phyloP scores from a whole-genome alignment of 129 eudicot species.

The Pittosporum tobira region DNA sequence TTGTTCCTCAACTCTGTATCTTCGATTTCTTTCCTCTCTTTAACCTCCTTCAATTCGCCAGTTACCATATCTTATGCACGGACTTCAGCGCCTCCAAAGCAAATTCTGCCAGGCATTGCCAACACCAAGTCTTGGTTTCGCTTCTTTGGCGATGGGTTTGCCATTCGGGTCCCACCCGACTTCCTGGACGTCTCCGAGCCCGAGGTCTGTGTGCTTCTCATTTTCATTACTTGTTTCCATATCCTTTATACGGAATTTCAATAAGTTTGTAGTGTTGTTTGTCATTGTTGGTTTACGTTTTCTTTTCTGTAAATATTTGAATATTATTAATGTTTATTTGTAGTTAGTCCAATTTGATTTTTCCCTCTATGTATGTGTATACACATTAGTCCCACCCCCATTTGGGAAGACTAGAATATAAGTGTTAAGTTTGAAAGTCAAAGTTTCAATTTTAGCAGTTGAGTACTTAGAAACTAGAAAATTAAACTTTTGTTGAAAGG shows the following conservation, averaged over 20 bases:
- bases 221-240: neutral
- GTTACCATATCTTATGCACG: slow-evolving; percentile 18
- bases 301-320: neutral
- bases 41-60: slow-evolving; percentile 19
- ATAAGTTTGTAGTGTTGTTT: neutral
- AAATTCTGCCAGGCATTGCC: slow-evolving; percentile 61
- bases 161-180: slow-evolving; percentile 79
- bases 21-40: slow-evolving; percentile 32
- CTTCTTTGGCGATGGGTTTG: slow-evolving; percentile 79
- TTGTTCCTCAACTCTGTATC: slow-evolving; percentile 28
- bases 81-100: slow-evolving; percentile 32
- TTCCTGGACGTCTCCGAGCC: slow-evolving; percentile 82
- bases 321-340: neutral
- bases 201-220: slow-evolving; percentile 35
- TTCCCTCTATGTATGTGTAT: too few species aligned
- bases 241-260: neutral
- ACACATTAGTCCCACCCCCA: too few species aligned
- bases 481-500: too few species aligned
- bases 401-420: neutral
- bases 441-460: neutral
- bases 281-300: neutral
- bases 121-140: slow-evolving; percentile 92
- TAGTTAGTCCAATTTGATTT: neutral
- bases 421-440: neutral
- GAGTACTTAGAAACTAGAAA: too few species aligned